Evolutionary conservation across 2,329 filamentous ascomycete species (phyloP), one percentile per base, ranked within the genome.

Genomic region (Aspergillus felis): DNA sequence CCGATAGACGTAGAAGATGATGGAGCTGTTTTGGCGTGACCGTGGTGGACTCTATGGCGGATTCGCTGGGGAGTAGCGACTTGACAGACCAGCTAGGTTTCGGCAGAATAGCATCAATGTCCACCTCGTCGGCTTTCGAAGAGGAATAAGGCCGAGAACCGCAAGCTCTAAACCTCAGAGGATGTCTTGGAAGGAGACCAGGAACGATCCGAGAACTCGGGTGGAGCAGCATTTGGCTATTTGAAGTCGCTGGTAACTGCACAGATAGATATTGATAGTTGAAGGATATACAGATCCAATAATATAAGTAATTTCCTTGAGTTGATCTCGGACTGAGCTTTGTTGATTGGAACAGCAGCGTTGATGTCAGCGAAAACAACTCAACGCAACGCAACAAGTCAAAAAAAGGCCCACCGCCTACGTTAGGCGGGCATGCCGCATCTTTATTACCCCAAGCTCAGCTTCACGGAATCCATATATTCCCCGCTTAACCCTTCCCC

Each of bases 1-100:
- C 92, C 3, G 92, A 96, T 42, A 97, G 87, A 20, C 90, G 89
- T 38, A 97, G 87, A 9, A 97, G 86, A 73, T 97, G 93, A 65
- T 85, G 86, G 0, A 97, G 83, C 71, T 91, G 87, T 48, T 84
- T 71, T 0, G 85, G 78, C 0, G 88, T 86, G 60, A 95, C 79
- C 69, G 62, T 66, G 3, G 59, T 66, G 20, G 48, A 72, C 38
- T 38, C 61, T 47, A 55, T 72, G 56, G 54, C 72, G 50, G 53
- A 66, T n/a, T 73, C 56, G 56, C 68, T 67, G 12, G 88, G 85
- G 0, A 94, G 80, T 4, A 96, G 85, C 8, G 89, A 87, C 35
- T 84, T 80, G 63, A 95, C 87, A 49, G 92, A 96, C 92, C 92
- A 97, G 51, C 84, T 88, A 24, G 92, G 91, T 58, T 82, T 82